Conservation (phyloP, 495 filamentous ascomycete genomes). For the Xylaria scruposa region DNA sequence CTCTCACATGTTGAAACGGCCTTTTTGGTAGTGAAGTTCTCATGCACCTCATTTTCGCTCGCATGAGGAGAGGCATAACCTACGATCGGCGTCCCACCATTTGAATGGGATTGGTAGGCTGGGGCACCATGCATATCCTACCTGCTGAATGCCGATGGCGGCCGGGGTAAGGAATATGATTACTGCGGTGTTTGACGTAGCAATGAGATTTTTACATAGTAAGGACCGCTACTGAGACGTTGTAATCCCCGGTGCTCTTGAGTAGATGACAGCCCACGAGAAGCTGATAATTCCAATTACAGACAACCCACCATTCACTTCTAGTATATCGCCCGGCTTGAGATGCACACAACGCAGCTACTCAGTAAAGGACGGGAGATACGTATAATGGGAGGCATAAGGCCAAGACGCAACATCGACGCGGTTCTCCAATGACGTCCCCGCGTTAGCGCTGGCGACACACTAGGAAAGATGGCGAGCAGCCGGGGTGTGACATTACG, state of each 20-base stretch:
- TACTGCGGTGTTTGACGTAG: slow-evolving; percentile 2
- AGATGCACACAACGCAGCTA: not conserved
- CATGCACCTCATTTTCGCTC: not conserved
- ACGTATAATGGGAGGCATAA: slow-evolving; percentile 8
- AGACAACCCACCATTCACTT: not conserved
- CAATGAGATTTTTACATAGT: not conserved
- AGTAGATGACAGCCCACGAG: not conserved
- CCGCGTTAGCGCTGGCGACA: slow-evolving; percentile 20
- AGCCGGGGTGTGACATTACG: slow-evolving; percentile 23
- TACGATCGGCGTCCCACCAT: not conserved
- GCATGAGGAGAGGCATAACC: not conserved
- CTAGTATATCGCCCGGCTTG: slow-evolving; percentile 5
- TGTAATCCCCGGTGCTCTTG: not conserved
- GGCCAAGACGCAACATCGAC: slow-evolving; percentile 23
- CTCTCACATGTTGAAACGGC: slow-evolving; percentile 4
- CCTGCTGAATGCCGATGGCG: slow-evolving; percentile 11
- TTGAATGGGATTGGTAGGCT: not conserved
- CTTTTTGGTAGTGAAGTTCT: slow-evolving; percentile 6
- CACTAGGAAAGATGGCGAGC: slow-evolving; percentile 21
- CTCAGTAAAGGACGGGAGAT: not conserved
- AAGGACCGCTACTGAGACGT: slow-evolving; percentile 4
- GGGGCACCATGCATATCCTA: not conserved
- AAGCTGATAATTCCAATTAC: slow-evolving; percentile 25
- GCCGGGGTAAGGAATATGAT: not conserved
- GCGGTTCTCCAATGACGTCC: slow-evolving; percentile 10